Conservation (phyloP, 192 early-diverging fungal genomes). For the Backusella westeae region DNA sequence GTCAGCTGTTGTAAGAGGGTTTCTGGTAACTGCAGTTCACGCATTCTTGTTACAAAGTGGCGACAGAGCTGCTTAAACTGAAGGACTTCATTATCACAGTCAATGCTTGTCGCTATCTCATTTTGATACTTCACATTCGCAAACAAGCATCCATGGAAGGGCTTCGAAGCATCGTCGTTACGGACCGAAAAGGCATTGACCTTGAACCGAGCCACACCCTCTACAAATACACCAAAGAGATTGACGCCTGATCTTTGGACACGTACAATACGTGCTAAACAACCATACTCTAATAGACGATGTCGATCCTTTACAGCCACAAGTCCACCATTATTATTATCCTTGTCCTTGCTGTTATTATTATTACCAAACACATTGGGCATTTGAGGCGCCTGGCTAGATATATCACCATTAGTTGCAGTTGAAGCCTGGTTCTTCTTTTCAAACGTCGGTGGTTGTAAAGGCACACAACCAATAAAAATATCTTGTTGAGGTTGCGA, state of each 20-base stretch:
- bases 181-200: conserved; percentile 43
- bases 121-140: conserved; percentile 46
- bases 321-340: not conserved
- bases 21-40: conserved; percentile 65
- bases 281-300: conserved; percentile 42
- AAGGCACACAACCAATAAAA: conserved; percentile 44
- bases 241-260: conserved; percentile 57
- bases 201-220: conserved; percentile 60
- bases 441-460: not conserved
- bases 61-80: conserved; percentile 51
- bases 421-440: not conserved
- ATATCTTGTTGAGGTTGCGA: not conserved
- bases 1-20: conserved; percentile 59
- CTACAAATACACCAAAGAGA: conserved; percentile 63
- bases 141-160: conserved; percentile 19
- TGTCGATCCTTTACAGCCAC: conserved; percentile 7
- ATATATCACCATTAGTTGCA: not conserved
- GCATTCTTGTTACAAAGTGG: conserved; percentile 49
- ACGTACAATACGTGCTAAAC: conserved; percentile 49
- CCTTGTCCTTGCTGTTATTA: not conserved
- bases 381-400: conserved; percentile 15
- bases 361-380: conserved; percentile 20
- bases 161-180: conserved; percentile 41
- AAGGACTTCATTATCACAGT: conserved; percentile 49
- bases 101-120: conserved; percentile 24